Conservation (phyloP, 768 basidiomycete species). For the Podaxis sp. region DNA sequence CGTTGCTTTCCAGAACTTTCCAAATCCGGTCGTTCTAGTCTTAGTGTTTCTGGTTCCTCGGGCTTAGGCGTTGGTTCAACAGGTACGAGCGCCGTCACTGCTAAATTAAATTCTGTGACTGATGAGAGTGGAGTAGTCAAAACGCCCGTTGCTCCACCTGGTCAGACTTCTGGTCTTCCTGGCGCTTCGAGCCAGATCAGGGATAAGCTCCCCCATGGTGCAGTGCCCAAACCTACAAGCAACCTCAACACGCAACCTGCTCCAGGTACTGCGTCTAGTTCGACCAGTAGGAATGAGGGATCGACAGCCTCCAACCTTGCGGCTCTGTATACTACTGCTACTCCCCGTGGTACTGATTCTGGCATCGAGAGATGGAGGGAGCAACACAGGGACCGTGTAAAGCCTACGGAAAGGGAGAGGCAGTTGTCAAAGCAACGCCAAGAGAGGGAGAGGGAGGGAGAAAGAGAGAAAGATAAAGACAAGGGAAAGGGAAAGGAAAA, state of each 20-base stretch:
- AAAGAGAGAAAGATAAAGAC: background rate
- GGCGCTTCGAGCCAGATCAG: background rate
- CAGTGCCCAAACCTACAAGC: background rate
- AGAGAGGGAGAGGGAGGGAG: background rate
- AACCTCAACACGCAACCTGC: background rate
- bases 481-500: constrained; percentile 7
- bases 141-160: background rate
- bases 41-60: background rate
- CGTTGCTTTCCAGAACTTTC: background rate
- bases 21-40: background rate
- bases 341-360: background rate
- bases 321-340: background rate
- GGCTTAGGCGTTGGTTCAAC: background rate
- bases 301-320: constrained; percentile 12
- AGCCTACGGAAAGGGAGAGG: background rate
- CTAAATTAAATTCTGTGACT: background rate
- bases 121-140: background rate
- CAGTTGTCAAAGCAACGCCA: background rate
- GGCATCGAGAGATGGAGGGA: background rate
- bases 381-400: background rate
- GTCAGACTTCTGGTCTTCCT: background rate
- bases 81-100: background rate
- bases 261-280: background rate
- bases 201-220: background rate
- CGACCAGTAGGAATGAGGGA: background rate